A percentile compares a stretch with the other conserved stretches of the same genome.
These are phyloP conservation scores for Kernera saxatilis DNA, from an alignment of 345 rosid genomes.

Conservation along the genomic window DNA sequence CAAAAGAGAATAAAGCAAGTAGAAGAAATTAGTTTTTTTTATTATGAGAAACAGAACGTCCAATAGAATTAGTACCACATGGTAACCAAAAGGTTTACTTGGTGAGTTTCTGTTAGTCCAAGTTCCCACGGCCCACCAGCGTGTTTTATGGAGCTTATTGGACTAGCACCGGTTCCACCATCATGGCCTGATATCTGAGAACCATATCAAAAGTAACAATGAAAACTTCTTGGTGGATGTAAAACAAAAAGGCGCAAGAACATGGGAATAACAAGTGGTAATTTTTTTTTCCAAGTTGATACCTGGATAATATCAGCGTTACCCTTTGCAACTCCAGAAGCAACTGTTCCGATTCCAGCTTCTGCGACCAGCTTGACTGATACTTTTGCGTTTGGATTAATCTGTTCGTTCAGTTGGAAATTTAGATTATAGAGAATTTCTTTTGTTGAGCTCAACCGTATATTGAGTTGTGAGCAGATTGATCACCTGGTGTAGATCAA, in stretches of 20 bases:
- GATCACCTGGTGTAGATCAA: slow-evolving; percentile 94
- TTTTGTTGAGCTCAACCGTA: not conserved
- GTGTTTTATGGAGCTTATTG: slow-evolving; percentile 95
- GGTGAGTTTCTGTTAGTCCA: slow-evolving; percentile 88
- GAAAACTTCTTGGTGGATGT: not conserved
- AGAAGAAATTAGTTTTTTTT: not conserved
- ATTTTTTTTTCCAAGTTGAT: not conserved
- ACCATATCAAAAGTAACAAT: slow-evolving; percentile 7
- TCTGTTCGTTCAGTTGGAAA: slow-evolving; percentile 41
- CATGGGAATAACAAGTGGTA: not conserved
- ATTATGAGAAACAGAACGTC: not conserved
- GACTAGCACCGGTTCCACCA: slow-evolving; percentile 99
- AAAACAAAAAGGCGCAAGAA: not conserved
- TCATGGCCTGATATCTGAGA: slow-evolving; percentile 96
- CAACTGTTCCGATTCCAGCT: slow-evolving; percentile 99
- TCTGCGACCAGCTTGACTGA: slow-evolving; percentile 97
- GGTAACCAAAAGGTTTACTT: slow-evolving; percentile 41
- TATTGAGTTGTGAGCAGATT: slow-evolving; percentile 1
- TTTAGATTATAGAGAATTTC: not conserved
- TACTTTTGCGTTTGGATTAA: slow-evolving; percentile 95
- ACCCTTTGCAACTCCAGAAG: slow-evolving; percentile 99
- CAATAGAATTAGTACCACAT: not conserved
- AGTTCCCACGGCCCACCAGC: slow-evolving; percentile 99
- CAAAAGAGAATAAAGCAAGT: slow-evolving; percentile 22
- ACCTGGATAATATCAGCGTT: slow-evolving; percentile 98